phyloP scores from a whole-genome alignment of 129 eudicot species.

The Arctium lappa region DNA sequence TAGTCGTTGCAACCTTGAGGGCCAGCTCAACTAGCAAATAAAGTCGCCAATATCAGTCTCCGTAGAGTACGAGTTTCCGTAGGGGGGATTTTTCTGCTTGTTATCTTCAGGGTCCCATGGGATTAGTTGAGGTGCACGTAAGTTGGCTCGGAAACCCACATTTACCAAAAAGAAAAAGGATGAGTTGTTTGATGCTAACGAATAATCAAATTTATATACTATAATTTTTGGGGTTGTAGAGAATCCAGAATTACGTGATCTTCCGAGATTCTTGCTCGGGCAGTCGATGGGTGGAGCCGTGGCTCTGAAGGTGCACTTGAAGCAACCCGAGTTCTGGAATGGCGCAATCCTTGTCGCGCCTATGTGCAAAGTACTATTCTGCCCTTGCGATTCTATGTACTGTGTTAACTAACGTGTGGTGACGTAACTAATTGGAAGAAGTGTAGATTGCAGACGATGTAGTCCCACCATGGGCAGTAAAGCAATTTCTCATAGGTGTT shows the following conservation, averaged over 20 bases:
- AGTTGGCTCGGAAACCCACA: neutral
- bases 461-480: conserved; percentile 70
- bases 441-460: conserved; percentile 90
- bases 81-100: neutral
- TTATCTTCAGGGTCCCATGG: neutral
- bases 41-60: no score
- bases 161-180: neutral
- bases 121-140: neutral
- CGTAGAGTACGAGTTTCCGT: neutral
- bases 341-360: conserved; percentile 98
- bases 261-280: conserved; percentile 79
- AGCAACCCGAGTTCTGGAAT: conserved; percentile 82
- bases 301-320: conserved; percentile 82
- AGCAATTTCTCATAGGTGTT: conserved; percentile 60
- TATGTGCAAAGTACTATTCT: conserved; percentile 83
- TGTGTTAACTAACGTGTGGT: neutral
- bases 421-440: conserved; percentile 1
- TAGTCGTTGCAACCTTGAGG: no score
- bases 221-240: conserved; percentile 40
- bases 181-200: neutral
- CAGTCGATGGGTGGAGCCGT: conserved; percentile 99
- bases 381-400: conserved; percentile 7
- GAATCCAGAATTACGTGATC: conserved; percentile 49
- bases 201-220: neutral
- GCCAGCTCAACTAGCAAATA: no score